Percentiles rank a stretch among this genome's conserved stretches.
Evolutionary conservation across 1,284 basidiomycete genomes (phyloP).

Genomic region (Leccinum ambiguum): DNA sequence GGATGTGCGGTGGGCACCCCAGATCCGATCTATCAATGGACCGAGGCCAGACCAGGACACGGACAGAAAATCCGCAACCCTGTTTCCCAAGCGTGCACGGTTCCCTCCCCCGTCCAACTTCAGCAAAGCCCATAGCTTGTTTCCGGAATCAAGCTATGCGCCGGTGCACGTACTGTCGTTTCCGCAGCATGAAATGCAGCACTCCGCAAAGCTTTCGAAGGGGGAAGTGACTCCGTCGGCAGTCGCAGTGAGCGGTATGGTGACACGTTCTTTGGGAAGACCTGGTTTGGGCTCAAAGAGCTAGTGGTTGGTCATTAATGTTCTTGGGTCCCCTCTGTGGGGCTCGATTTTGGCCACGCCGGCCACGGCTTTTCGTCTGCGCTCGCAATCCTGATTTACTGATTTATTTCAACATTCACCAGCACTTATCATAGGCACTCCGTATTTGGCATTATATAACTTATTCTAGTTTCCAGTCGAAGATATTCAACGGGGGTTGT

Average conservation of each 20-base stretch:
- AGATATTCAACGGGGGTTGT: too few species aligned
- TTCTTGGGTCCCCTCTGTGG: too few species aligned
- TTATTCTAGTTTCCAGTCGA: too few species aligned
- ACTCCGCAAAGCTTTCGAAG: neutral
- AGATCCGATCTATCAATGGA: constrained; percentile 35
- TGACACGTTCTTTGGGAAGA: constrained; percentile 23
- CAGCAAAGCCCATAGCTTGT: constrained; percentile 8
- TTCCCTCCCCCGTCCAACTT: constrained; percentile 20
- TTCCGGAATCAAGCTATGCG: constrained; percentile 11
- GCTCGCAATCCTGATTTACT: neutral
- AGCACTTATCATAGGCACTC: too few species aligned
- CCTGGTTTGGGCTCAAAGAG: constrained; percentile 10
- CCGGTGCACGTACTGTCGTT: constrained; percentile 18
- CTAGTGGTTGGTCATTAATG: neutral
- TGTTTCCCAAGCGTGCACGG: constrained; percentile 21
- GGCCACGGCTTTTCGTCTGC: neutral
- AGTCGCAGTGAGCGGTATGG: constrained; percentile 32
- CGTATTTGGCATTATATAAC: too few species aligned
- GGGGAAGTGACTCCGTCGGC: constrained; percentile 24
- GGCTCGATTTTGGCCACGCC: too few species aligned
- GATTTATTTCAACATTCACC: too few species aligned
- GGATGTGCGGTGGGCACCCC: constrained; percentile 43
- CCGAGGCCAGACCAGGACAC: constrained; percentile 8
- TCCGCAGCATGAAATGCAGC: neutral
- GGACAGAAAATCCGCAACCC: constrained; percentile 7